Conservation (phyloP, 2,329 filamentous ascomycete genomes). For the Aspergillus fijiensis region DNA sequence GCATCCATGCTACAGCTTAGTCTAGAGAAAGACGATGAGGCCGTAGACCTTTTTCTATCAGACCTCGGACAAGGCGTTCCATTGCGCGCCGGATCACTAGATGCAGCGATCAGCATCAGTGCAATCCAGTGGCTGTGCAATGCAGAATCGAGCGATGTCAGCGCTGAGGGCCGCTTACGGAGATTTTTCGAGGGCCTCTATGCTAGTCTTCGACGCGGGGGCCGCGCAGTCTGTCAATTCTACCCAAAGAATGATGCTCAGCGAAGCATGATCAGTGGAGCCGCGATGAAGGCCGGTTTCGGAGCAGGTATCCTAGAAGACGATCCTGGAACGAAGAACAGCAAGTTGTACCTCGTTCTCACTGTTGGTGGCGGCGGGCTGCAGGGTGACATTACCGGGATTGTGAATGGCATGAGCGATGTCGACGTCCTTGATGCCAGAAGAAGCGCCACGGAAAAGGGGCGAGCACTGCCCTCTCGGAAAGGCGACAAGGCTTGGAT, state of each 20-base stretch:
- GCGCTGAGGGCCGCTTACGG: conserved; percentile 70
- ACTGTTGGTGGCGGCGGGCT: conserved; percentile 75
- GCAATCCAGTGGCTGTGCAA: conserved; percentile 99
- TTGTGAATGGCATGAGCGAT: conserved; percentile 83
- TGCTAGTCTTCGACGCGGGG: conserved; percentile 76
- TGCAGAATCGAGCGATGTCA: conserved; percentile 83
- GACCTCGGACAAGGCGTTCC: conserved; percentile 96
- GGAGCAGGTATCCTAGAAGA: conserved; percentile 93
- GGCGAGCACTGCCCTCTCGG: conserved; percentile 43
- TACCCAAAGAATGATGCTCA: conserved; percentile 96
- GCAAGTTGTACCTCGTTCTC: conserved; percentile 92
- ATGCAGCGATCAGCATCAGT: conserved; percentile 90
- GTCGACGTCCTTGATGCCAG: conserved; percentile 77
- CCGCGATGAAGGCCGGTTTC: conserved; percentile 90
- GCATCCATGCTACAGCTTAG: conserved; percentile 97
- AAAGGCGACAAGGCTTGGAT: conserved; percentile 55
- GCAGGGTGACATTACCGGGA: conserved; percentile 76
- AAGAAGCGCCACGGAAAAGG: conserved; percentile 48
- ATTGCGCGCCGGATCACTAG: conserved; percentile 87
- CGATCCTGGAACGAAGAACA: conserved; percentile 92
- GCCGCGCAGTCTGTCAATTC: conserved; percentile 92
- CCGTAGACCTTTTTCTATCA: conserved; percentile 79
- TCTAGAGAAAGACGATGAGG: conserved; percentile 85
- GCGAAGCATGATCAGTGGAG: conserved; percentile 84
- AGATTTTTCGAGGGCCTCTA: conserved; percentile 94